phyloP scores from a whole-genome alignment of 768 basidiomycete species.

The Boletellus emodensis region DNA sequence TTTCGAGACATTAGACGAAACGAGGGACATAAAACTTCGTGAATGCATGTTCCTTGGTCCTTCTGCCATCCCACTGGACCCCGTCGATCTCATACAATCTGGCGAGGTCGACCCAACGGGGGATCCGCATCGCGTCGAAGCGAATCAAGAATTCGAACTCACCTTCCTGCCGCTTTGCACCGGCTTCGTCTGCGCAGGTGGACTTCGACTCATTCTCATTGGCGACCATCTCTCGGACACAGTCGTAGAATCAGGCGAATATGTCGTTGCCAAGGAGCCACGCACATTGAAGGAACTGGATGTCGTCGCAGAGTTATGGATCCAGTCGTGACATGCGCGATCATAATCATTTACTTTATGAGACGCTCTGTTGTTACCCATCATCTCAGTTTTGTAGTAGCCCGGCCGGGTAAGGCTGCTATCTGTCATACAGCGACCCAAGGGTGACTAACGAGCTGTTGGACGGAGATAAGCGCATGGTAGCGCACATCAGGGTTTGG shows the following conservation, averaged over 20 bases:
- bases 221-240: conserved; percentile 48
- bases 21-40: conserved; percentile 25
- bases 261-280: conserved; percentile 31
- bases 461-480: conserved; percentile 85
- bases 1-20: conserved; percentile 40
- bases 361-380: conserved; percentile 1
- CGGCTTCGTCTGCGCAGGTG: conserved; percentile 65
- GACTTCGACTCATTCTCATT: conserved; percentile 64
- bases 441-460: conserved; percentile 87
- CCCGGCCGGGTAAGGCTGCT: not conserved
- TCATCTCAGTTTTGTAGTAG: not conserved
- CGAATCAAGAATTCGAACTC: conserved; percentile 57
- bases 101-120: not conserved
- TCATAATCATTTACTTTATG: conserved; percentile 11
- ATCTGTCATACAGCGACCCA: conserved; percentile 50
- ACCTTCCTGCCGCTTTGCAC: conserved; percentile 53
- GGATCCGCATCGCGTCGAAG: conserved; percentile 31
- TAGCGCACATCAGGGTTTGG: conserved; percentile 86
- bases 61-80: conserved; percentile 46
- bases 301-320: conserved; percentile 69
- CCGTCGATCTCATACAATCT: conserved; percentile 34
- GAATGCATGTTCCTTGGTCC: conserved; percentile 47
- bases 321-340: conserved; percentile 32
- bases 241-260: conserved; percentile 23
- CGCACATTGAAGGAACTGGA: conserved; percentile 67